These are phyloP conservation scores for Plasmodium inui DNA, from an alignment of 169 alveolate genomes.

Conservation along the genomic window DNA sequence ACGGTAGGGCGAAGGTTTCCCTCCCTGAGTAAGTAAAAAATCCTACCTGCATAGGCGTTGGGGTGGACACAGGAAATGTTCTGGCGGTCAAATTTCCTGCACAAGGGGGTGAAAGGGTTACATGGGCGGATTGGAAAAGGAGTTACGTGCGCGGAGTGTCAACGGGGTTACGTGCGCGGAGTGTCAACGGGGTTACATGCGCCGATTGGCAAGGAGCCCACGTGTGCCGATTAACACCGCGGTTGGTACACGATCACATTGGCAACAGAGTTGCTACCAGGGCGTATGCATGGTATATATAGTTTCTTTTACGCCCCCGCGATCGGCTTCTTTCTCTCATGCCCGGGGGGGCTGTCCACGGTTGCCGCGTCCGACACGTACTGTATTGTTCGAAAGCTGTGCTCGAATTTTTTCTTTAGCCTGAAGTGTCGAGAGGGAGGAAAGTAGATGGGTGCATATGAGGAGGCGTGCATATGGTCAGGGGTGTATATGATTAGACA, in stretches of 20 bases:
- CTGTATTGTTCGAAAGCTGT: constrained; percentile 61
- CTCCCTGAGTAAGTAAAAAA: too few relatives aligned
- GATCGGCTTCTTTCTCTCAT: too few relatives aligned
- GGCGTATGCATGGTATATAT: neutral
- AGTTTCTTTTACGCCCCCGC: too few relatives aligned
- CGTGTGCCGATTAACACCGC: neutral
- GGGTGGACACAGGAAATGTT: constrained; percentile 64
- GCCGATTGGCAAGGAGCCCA: too few relatives aligned
- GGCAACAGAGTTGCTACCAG: neutral
- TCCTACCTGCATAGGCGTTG: constrained; percentile 49
- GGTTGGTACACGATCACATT: neutral
- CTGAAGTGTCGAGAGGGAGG: neutral
- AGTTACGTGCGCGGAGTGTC: neutral
- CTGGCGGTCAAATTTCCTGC: constrained; percentile 45
- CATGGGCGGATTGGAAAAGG: neutral
- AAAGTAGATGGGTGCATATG: neutral
- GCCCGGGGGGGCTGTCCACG: neutral
- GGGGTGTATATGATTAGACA: too few relatives aligned
- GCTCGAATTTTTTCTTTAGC: constrained; percentile 56
- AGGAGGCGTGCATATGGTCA: neutral
- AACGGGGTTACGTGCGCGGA: neutral
- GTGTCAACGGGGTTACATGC: too few relatives aligned
- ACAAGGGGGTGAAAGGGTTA: neutral
- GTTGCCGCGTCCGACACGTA: neutral
- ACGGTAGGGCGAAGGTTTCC: neutral